phyloP scores from a whole-genome alignment of 805 yeast genomes.

The Candida adriatica region DNA sequence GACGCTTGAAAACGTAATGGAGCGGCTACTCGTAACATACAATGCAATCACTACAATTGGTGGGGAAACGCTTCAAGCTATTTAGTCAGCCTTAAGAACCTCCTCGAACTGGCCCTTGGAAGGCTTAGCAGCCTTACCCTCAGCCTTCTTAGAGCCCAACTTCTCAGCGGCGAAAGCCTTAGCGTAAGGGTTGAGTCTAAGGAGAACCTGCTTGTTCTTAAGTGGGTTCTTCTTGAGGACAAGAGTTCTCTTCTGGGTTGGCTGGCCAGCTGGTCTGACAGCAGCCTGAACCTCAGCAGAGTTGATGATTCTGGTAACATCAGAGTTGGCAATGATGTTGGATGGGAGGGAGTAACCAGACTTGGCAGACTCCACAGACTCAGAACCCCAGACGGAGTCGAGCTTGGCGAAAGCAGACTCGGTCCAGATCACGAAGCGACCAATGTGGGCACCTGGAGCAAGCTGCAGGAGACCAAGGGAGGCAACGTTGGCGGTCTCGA shows the following conservation, averaged over 20 bases:
- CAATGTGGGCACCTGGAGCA: constrained; percentile 99
- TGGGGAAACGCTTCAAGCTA: no score
- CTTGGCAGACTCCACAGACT: constrained; percentile 76
- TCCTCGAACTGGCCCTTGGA: constrained; percentile 65
- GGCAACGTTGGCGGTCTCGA: constrained; percentile 90
- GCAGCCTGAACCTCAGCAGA: constrained; percentile 98
- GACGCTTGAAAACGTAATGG: no score
- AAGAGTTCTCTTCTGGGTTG: constrained; percentile 88
- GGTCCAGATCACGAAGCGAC: constrained; percentile 99
- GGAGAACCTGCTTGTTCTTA: constrained; percentile 97
- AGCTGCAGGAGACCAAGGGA: constrained; percentile 94
- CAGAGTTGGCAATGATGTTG: constrained; percentile 92
- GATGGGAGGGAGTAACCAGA: constrained; percentile 88
- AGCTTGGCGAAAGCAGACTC: constrained; percentile 95
- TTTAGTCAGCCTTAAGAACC: constrained; percentile 64
- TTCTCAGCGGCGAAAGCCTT: constrained; percentile 92
- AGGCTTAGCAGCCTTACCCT: constrained; percentile 53
- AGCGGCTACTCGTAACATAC: no score
- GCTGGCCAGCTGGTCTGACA: constrained; percentile 93
- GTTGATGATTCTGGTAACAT: constrained; percentile 95
- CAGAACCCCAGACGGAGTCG: constrained; percentile 96
- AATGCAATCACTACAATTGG: no score
- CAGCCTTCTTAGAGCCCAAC: constrained; percentile 78
- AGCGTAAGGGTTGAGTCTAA: constrained; percentile 99
- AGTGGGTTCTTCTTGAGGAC: constrained; percentile 98